A percentile compares a stretch with the other conserved stretches of the same genome.
Evolutionary conservation across 108 stramenopile species (phyloP).

Genomic region (Asterionellopsis glacialis): DNA sequence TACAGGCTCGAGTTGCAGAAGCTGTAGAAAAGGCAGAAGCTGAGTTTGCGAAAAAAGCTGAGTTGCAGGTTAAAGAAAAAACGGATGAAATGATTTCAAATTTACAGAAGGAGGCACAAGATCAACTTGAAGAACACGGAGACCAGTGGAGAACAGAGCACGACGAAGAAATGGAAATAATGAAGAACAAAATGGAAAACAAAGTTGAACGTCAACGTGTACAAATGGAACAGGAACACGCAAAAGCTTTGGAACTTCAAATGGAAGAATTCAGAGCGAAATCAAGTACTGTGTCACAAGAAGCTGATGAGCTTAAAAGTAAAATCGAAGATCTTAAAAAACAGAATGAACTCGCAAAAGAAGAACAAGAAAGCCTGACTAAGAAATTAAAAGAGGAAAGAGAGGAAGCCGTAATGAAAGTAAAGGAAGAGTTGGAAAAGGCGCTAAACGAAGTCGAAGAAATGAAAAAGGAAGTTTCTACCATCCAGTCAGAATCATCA

Average conservation of each 20-base stretch:
- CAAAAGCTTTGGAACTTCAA: neutral
- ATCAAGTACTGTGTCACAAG: no score
- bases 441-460: neutral
- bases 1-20: no score
- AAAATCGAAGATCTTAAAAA: neutral
- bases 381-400: neutral
- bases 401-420: neutral
- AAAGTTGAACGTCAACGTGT: neutral
- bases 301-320: no score
- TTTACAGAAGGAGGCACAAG: neutral
- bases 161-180: neutral
- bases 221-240: neutral
- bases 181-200: neutral
- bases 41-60: no score
- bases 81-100: neutral
- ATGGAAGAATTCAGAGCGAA: neutral
- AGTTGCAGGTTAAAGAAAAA: no score
- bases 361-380: no score
- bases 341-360: neutral
- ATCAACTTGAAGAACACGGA: conserved; percentile 1
- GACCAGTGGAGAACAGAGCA: neutral
- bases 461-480: no score
- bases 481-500: no score
- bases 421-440: neutral
- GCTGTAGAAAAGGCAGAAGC: no score